These are phyloP conservation scores for Coemansia sp. DNA, from an alignment of 192 early-diverging fungal species.

Conservation along the genomic window DNA sequence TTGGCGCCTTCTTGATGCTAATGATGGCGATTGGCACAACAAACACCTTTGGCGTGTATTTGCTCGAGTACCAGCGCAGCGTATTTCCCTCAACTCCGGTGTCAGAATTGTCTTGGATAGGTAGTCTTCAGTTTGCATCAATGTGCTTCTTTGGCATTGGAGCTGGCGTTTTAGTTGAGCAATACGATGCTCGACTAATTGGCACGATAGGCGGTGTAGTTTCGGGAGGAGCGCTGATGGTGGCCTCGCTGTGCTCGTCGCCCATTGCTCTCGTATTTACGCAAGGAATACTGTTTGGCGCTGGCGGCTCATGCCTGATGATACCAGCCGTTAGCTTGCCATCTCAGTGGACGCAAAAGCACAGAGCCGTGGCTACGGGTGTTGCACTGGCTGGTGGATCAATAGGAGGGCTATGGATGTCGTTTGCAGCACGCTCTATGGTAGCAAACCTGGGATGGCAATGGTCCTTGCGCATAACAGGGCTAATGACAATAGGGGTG, in stretches of 20 bases:
- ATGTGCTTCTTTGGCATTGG: constrained; percentile 34
- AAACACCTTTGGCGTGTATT: constrained; percentile 37
- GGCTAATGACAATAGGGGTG: constrained; percentile 45
- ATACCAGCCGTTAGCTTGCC: constrained; percentile 64
- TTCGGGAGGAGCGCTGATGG: constrained; percentile 15
- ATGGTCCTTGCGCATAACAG: constrained; percentile 72
- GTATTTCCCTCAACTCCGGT: constrained; percentile 24
- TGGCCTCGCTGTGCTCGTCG: constrained; percentile 30
- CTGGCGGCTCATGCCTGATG: constrained; percentile 60
- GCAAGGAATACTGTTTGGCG: constrained; percentile 73
- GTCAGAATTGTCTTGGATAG: constrained; percentile 44
- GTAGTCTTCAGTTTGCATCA: constrained; percentile 32
- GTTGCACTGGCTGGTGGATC: constrained; percentile 68
- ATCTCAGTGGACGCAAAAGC: constrained; percentile 69
- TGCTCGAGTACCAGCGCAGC: constrained; percentile 20
- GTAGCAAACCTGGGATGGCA: constrained; percentile 57
- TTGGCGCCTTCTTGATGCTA: constrained; percentile 25
- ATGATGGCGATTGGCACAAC: constrained; percentile 32
- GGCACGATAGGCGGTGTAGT: constrained; percentile 12
- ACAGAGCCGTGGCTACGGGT: constrained; percentile 70
- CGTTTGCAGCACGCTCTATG: constrained; percentile 57
- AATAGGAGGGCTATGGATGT: constrained; percentile 67
- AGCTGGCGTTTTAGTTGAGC: constrained; percentile 34
- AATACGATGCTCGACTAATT: constrained; percentile 13
- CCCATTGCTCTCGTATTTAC: constrained; percentile 66